Evolutionary conservation across 768 basidiomycete species (phyloP), one percentile per base, ranked within the genome.

Genomic region (Naganishia vishniacii): DNA sequence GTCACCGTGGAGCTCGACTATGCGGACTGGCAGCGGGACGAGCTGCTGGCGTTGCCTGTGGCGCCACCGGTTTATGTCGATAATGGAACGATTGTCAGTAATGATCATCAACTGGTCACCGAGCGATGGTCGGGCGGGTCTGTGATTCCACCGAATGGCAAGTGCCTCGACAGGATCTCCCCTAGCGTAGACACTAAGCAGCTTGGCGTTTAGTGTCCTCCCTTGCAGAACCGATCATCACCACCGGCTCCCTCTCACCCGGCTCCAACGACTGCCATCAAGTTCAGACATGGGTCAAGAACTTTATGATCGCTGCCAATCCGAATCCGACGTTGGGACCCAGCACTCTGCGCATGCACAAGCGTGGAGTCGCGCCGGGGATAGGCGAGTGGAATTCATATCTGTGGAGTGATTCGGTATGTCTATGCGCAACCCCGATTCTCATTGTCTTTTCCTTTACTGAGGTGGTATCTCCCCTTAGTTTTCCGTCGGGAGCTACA

Each of bases 401-500:
- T 20, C 20, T 51, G 32, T 49, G 62, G 48, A 63, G 62, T 29
- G 51, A 63, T 8, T 45, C 48, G 25, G 62, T 63, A 20, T n/a
- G 62, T 45, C 5, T 25, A 18, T 6, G n/a, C 5, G 3, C 4
- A 15, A 25, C 18, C 4, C 41, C 16, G 6, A 3, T 41, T 23
- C 25, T 25, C 2, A n/a, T 11, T 7, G 8, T 25, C 23, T 20
- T n/a, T 40, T 31, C 1, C 28, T 20, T 26, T 12, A 4, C 18
- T 41, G 11, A n/a, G n/a, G n/a, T n/a, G n/a, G n/a, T n/a, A n/a
- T n/a, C n/a, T n/a, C n/a, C 16, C 28, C 13, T 6, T 28, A 63
- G 62, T 63, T 53, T 31, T 44, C 41, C 3, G 49, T 63, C 28
- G 62, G 48, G 28, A 41, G 48, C 37, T 63, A 63, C 15, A n/a